Conservation (phyloP, 805 yeast species). For the Isabelozyma rhagii region DNA sequence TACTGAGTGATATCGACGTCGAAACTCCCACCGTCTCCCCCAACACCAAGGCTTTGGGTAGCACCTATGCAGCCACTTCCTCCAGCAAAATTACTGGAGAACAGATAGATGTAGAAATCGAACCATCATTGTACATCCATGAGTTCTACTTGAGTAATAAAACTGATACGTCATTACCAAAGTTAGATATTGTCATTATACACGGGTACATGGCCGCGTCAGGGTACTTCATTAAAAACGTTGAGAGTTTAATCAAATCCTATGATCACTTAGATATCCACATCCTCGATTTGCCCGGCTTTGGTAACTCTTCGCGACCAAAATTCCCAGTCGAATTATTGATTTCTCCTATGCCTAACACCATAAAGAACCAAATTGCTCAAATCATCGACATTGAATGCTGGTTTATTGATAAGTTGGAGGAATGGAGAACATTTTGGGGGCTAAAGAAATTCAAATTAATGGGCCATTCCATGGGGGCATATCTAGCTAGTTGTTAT, state of each 20-base stretch:
- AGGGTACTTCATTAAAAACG: constrained; percentile 39
- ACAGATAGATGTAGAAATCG: constrained; percentile 28
- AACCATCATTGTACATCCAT: constrained; percentile 28
- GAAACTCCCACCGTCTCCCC: constrained; percentile 13
- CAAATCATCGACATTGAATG: constrained; percentile 33
- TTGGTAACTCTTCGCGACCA: constrained; percentile 42
- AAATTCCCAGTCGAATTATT: constrained; percentile 31
- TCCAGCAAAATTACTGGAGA: constrained; percentile 10
- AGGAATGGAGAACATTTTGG: constrained; percentile 29
- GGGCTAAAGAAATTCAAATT: constrained; percentile 24
- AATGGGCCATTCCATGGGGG: constrained; percentile 44
- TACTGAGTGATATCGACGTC: constrained; percentile 26
- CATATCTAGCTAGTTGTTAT: constrained; percentile 37
- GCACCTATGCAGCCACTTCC: neutral
- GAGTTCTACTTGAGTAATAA: constrained; percentile 31
- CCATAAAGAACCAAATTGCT: constrained; percentile 20
- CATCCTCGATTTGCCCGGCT: constrained; percentile 41
- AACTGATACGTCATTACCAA: constrained; percentile 12
- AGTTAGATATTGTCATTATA: constrained; percentile 25
- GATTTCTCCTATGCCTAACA: constrained; percentile 9
- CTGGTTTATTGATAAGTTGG: constrained; percentile 41
- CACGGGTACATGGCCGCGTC: constrained; percentile 47
- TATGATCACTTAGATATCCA: constrained; percentile 33
- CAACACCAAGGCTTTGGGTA: neutral
- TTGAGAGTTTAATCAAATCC: constrained; percentile 27